phyloP scores from a whole-genome alignment of 2,329 filamentous ascomycete genomes.

The Pyrenophora graminea region DNA sequence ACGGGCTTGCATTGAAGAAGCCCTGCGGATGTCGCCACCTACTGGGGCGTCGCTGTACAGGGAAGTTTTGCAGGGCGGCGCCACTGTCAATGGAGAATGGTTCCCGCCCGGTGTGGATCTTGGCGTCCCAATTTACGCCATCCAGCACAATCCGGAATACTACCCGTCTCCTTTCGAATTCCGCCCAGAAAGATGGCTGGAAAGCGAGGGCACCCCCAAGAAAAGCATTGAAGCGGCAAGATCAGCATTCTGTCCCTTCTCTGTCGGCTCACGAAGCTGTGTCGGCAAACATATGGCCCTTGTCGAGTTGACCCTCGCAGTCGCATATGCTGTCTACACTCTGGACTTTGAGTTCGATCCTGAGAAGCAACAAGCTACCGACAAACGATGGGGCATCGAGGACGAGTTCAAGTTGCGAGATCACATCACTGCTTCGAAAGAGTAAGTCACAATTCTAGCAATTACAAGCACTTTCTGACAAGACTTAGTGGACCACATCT shows the following conservation, averaged over 20 bases:
- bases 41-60: conserved; percentile 26
- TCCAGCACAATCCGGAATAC: conserved; percentile 31
- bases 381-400: conserved; percentile 1
- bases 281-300: conserved; percentile 66
- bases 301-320: neutral
- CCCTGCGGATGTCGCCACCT: conserved; percentile 37
- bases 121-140: conserved; percentile 26
- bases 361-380: neutral
- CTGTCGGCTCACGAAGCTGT: conserved; percentile 67
- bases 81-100: conserved; percentile 24
- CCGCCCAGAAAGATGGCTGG: conserved; percentile 30
- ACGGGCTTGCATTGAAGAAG: conserved; percentile 40
- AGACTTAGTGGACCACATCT: conserved; percentile 1
- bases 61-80: conserved; percentile 24
- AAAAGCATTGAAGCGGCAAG: conserved; percentile 5
- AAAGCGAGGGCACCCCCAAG: conserved; percentile 11
- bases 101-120: conserved; percentile 30
- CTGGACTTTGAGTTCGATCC: neutral
- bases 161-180: conserved; percentile 25
- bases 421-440: neutral
- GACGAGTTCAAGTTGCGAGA: conserved; percentile 1
- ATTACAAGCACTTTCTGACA: neutral
- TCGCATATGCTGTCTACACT: neutral
- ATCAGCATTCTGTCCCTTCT: conserved; percentile 67
- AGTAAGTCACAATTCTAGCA: neutral